Evolutionary conservation across 768 basidiomycete species (phyloP).

Genomic region (Mycena rosella): DNA sequence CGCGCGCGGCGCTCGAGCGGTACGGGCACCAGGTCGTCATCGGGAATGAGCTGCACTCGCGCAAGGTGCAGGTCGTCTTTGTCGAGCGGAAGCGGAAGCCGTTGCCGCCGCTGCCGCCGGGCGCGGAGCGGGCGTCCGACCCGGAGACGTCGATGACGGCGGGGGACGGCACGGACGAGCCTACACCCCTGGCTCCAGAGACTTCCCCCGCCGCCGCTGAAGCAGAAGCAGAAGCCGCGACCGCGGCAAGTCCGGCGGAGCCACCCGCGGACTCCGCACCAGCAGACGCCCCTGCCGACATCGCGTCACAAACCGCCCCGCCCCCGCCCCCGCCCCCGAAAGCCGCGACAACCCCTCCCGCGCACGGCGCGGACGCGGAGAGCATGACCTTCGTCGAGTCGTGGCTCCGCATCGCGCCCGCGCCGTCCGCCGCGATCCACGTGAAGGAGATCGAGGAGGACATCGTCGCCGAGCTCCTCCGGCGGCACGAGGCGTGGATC

Average conservation of each 20-base stretch:
- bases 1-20: conserved; percentile 85
- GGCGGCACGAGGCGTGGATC: conserved; percentile 82
- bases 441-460: conserved; percentile 93
- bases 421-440: conserved; percentile 46
- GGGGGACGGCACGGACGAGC: neutral
- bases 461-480: conserved; percentile 82
- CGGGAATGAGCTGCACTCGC: conserved; percentile 92
- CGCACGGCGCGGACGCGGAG: conserved; percentile 8
- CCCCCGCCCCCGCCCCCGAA: conserved; percentile 15
- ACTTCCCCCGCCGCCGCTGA: too few relatives aligned
- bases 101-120: conserved; percentile 35
- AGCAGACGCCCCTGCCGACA: neutral
- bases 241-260: neutral
- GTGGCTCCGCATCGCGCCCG: conserved; percentile 70
- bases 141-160: neutral
- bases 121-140: conserved; percentile 21
- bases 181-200: too few relatives aligned
- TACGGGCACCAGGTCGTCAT: conserved; percentile 99
- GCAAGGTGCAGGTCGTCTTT: conserved; percentile 94
- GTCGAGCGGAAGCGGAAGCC: conserved; percentile 67
- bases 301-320: neutral
- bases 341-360: conserved; percentile 11
- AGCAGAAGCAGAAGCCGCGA: neutral
- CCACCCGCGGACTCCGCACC: neutral
- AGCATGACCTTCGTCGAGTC: conserved; percentile 60